phyloP scores from a whole-genome alignment of 768 basidiomycete genomes.

The Lentinula lateritia region DNA sequence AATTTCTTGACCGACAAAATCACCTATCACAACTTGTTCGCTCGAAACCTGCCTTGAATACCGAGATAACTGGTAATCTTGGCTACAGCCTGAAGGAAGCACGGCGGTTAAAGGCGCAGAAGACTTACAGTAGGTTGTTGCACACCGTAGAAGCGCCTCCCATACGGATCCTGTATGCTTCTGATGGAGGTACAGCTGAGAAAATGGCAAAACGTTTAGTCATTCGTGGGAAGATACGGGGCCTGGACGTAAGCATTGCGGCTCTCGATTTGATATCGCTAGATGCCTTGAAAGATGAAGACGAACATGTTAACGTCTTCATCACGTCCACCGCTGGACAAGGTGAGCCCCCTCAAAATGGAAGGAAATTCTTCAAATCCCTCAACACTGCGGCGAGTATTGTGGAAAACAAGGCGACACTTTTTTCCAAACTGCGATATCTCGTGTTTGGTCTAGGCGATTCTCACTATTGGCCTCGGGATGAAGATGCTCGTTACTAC shows the following conservation, averaged over 20 bases:
- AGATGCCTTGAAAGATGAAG: constrained; percentile 68
- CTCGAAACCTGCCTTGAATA: constrained; percentile 71
- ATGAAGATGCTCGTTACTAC: constrained; percentile 97
- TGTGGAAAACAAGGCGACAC: constrained; percentile 41
- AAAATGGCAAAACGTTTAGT: constrained; percentile 89
- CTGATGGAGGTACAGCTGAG: constrained; percentile 91
- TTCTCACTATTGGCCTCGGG: constrained; percentile 97
- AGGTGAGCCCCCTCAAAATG: constrained; percentile 97
- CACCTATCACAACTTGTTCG: constrained; percentile 91
- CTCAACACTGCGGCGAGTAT: constrained; percentile 58
- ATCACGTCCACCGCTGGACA: constrained; percentile 94
- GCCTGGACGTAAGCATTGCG: constrained; percentile 79
- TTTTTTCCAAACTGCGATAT: constrained; percentile 62
- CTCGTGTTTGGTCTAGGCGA: constrained; percentile 95
- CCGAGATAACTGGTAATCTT: constrained; percentile 76
- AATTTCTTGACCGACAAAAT: constrained; percentile 94
- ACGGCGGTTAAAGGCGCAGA: constrained; percentile 72
- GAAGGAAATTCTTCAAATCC: constrained; percentile 82
- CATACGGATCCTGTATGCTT: constrained; percentile 85
- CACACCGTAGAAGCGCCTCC: constrained; percentile 85
- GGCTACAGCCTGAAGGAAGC: constrained; percentile 84
- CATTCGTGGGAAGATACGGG: constrained; percentile 31
- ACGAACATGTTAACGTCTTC: constrained; percentile 59
- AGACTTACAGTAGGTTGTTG: constrained; percentile 80
- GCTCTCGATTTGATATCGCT: constrained; percentile 80